Base-by-base conservation (phyloP, 306 rosid genomes). In the Lathyrus sativus region DNA sequence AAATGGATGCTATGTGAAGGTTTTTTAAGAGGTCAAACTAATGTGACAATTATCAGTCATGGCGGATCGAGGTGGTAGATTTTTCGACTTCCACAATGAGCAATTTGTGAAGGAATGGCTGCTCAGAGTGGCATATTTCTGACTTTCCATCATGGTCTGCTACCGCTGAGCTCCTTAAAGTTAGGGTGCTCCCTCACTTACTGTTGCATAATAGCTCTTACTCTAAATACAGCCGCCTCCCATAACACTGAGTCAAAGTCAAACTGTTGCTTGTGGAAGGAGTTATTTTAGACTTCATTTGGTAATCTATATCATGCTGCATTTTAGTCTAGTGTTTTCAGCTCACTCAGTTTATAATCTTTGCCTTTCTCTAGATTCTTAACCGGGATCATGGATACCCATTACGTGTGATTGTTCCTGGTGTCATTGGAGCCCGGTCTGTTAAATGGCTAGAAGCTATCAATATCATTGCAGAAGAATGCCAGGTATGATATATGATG, bases 341-440 rank as follows among this genome's bases (percentile, higher is more conserved):
- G 48, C 66, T 72, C 18, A 7, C 66, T 72, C 18, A 7, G 48
- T 73, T 62, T 70, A 65, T 51, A 68, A 35, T 65, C 59, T 17
- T 55, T 75, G 14, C 70, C 64, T 39, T 76, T 39, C 63, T 65
- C 58, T 69, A 93, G 98, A 50, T 80, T 75, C 95, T 93, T 57
- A 88, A 83, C 65, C 85, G 98, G 88, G 98, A 93, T 86, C 98
- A 93, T 39, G 98, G 98, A 15, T 90, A 85, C 82, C 98, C 98
- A 11, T 56, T 93, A 76, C 97, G 98, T 11, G 96, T 68, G 41
- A 41, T 93, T 76, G 97, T 93, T 73, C 97, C 97, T 8, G 97
- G 98, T 80, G 90, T 93, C 71, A 93, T 93, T 64, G 98, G 98
- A 57, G 97, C 98, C 14, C 96, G 98, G 26, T 93, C 98, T 70